Evolutionary conservation across 768 basidiomycete genomes (phyloP), one percentile per base, ranked within the genome.

Genomic region (Pleurotus cornucopiae): DNA sequence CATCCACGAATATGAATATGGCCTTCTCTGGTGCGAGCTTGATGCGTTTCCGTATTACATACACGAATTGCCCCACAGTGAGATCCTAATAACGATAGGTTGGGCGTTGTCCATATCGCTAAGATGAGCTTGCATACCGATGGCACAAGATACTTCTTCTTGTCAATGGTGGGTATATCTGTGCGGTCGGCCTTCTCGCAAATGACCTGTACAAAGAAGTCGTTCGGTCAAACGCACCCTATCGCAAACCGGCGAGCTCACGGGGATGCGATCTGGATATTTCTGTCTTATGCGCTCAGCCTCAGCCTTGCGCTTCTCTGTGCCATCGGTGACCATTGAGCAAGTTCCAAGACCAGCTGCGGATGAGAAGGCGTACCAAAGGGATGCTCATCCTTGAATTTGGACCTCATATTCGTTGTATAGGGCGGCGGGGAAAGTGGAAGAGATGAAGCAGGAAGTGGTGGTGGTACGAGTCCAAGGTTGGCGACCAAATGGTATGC

Each of bases 71-170:
- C 9, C 95, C 95, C 6, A 98, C 95, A 41, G 94, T 98, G 56
- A 97, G 76, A 74, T 98, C 94, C 94, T 98, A 62, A 26, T 38
- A 21, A 54, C 26, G 37, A 41, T 49, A 20, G 20, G 39, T 49
- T 47, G 53, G 51, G 55, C 18, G 46, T 18, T 12, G 46, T 12
- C 46, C 13, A 37, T 12, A 39, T 26, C 21, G 38, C 37, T 30
- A 13, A 34, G 38, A 20, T 34, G 30, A 38, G 26, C 30, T 38
- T 48, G 71, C 89, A 65, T 66, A 96, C 96, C 55, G 94, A 95
- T 44, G 97, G 97, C 7, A 99, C 97, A 53, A 99, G 81, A 64
- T 99, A 99, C 80, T 99, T 99, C 94, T 99, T 98, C 91, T 99
- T 99, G 82, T 99, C 97, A 69, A 99, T 98, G 25, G 94, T 95